phyloP scores from a whole-genome alignment of 768 basidiomycete species.

The Rhodotorula kratochvilovae region DNA sequence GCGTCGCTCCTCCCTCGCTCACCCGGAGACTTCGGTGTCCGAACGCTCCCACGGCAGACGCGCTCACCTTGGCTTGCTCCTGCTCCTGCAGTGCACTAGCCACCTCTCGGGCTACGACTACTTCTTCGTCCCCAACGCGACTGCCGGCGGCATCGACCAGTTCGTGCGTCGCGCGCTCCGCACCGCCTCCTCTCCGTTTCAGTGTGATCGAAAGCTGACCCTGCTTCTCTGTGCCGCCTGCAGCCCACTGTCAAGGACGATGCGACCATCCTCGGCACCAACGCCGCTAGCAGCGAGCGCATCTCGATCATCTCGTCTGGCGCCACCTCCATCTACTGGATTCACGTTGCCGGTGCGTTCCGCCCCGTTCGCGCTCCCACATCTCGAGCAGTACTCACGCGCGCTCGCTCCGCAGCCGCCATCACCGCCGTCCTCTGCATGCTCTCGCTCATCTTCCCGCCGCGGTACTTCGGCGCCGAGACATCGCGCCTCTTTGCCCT shows the following conservation, averaged over 20 bases:
- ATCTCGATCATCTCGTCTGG: slow-evolving; percentile 12
- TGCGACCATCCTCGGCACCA: slow-evolving; percentile 17
- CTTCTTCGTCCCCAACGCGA: slow-evolving; percentile 30
- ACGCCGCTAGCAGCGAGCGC: not conserved
- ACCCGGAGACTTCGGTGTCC: not conserved
- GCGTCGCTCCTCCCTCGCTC: not conserved
- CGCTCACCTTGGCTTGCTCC: not conserved
- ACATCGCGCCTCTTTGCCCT: slow-evolving; percentile 23
- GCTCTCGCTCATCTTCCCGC: slow-evolving; percentile 29
- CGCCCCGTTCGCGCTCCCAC: not conserved
- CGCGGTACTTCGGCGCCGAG: slow-evolving; percentile 30
- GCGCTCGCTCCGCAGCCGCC: slow-evolving; percentile 4
- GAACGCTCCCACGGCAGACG: not conserved
- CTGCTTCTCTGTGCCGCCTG: too few species aligned
- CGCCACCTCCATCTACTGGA: slow-evolving; percentile 26
- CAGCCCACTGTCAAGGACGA: slow-evolving; percentile 12
- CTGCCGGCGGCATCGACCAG: slow-evolving; percentile 23
- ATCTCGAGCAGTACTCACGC: not conserved
- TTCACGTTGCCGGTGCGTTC: slow-evolving; percentile 29
- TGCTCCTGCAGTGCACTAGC: slow-evolving; percentile 21
- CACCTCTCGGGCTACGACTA: slow-evolving; percentile 4
- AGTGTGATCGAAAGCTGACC: not conserved
- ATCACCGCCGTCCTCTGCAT: slow-evolving; percentile 17
- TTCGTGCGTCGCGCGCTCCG: slow-evolving; percentile 22
- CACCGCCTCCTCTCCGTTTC: not conserved